phyloP scores from a whole-genome alignment of 495 filamentous ascomycete genomes.

The Acidiella bohemica region DNA sequence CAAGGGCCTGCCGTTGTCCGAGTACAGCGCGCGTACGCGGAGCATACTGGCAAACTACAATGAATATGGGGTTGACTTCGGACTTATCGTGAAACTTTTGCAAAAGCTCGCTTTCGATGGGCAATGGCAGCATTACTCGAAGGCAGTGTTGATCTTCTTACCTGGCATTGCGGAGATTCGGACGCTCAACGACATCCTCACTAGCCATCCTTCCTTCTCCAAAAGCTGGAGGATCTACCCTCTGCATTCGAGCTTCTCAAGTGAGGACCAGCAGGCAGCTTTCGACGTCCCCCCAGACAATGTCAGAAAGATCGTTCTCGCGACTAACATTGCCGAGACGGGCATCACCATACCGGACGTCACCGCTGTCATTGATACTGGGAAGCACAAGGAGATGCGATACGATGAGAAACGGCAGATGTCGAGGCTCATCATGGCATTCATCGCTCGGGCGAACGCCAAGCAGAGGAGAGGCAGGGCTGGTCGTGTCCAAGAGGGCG shows the following conservation, averaged over 20 bases:
- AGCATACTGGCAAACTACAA: slow-evolving; percentile 62
- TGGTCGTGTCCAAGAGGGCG: slow-evolving; percentile 84
- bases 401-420: slow-evolving; percentile 88
- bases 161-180: slow-evolving; percentile 91
- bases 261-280: slow-evolving; percentile 84
- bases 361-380: slow-evolving; percentile 86
- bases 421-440: slow-evolving; percentile 77
- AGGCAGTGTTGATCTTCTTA: slow-evolving; percentile 84
- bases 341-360: slow-evolving; percentile 96
- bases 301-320: slow-evolving; percentile 77
- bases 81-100: slow-evolving; percentile 63
- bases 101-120: slow-evolving; percentile 54
- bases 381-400: slow-evolving; percentile 91
- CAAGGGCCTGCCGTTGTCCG: slow-evolving; percentile 36
- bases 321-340: slow-evolving; percentile 94
- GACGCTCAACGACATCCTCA: slow-evolving; percentile 66
- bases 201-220: slow-evolving; percentile 55
- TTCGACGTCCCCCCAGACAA: slow-evolving; percentile 74
- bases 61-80: slow-evolving; percentile 76
- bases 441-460: slow-evolving; percentile 86
- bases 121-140: slow-evolving; percentile 56
- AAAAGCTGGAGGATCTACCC: slow-evolving; percentile 66
- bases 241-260: slow-evolving; percentile 88
- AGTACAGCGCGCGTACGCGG: slow-evolving; percentile 60
- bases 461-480: slow-evolving; percentile 89